Evolutionary conservation across 1,284 basidiomycete species (phyloP).

Genomic region (Ustilago lituana): DNA sequence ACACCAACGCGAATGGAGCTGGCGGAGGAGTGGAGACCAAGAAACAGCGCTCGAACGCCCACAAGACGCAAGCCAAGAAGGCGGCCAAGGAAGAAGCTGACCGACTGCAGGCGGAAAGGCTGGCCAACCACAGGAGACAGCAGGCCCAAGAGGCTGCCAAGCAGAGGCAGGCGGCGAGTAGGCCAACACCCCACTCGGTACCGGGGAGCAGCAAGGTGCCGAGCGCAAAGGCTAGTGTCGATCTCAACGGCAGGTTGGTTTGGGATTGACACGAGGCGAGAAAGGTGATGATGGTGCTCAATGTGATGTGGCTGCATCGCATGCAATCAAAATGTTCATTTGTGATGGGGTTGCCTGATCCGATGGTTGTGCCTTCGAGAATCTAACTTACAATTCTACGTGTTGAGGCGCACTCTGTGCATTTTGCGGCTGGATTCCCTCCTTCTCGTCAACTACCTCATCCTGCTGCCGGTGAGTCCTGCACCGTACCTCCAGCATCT

Average conservation of each 20-base stretch:
- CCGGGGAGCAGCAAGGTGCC: constrained; percentile 10
- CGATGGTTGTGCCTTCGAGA: too few relatives aligned
- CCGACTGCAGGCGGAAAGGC: constrained; percentile 43
- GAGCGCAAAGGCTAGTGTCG: constrained; percentile 38
- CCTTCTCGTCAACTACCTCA: background rate
- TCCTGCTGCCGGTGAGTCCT: background rate
- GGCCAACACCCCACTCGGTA: constrained; percentile 21
- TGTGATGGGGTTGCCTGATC: too few relatives aligned
- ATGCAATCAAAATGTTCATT: too few relatives aligned
- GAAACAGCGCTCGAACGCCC: constrained; percentile 59
- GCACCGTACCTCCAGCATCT: constrained; percentile 15
- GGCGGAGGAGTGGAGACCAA: constrained; percentile 36
- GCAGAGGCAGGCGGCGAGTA: constrained; percentile 17
- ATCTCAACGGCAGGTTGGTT: constrained; percentile 44
- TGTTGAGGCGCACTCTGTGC: too few relatives aligned
- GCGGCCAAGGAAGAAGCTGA: constrained; percentile 55
- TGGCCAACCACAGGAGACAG: constrained; percentile 49
- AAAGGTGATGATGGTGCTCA: too few relatives aligned
- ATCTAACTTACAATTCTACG: background rate
- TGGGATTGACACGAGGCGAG: constrained; percentile 55
- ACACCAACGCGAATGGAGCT: too few relatives aligned
- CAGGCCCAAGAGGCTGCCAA: constrained; percentile 39
- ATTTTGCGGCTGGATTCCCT: too few relatives aligned
- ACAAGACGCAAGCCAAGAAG: constrained; percentile 53
- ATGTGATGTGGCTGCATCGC: too few relatives aligned